Base-by-base conservation (phyloP, 345 rosid genomes). In the Schrenkiella parvula region DNA sequence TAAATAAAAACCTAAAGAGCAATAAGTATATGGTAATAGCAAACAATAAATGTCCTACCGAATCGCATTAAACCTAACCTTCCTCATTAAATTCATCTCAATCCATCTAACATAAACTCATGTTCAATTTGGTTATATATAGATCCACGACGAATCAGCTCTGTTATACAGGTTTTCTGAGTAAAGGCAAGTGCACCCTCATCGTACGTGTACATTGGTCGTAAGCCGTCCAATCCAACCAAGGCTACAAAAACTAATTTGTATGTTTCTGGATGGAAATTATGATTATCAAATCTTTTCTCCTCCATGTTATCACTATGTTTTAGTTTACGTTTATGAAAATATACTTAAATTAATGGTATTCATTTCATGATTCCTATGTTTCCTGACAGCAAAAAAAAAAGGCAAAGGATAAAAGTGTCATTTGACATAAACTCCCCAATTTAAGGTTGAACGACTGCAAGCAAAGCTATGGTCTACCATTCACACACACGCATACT, bases 391-490 rank as follows among this genome's bases (percentile, higher is more conserved):
- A n/a, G n/a, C n/a, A n/a, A n/a, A n/a, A n/a, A n/a, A n/a, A n/a
- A 19, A 38, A 23, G 12, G 11, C n/a, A n/a, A 39, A 48, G 42
- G 76, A 38, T 17, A 39, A 72, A 41, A 15, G n/a, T 41, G 76
- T 46, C 44, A 51, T 19, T 64, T 29, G 19, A 8, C 3, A 41
- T 15, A 59, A 23, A 5, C 8, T 37, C 59, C 64, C 32, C 8
- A 15, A 53, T 64, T 64, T 64, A 64, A 72, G 77, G 77, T 64
- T 51, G 59, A 72, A 52, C 50, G 70, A 72, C 70, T 39, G 44
- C 31, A 71, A 71, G 64, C 70, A 72, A 63, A 46, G 23, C 59
- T 70, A 19, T 59, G 35, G 58, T 23, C 47, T 58, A 61, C 60
- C 42, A 71, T 48, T 13, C n/a, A 69, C 43, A 39, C 47, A 39